These are phyloP conservation scores for Acacia confusa DNA, from an alignment of 306 rosid species.

Conservation along the genomic window DNA sequence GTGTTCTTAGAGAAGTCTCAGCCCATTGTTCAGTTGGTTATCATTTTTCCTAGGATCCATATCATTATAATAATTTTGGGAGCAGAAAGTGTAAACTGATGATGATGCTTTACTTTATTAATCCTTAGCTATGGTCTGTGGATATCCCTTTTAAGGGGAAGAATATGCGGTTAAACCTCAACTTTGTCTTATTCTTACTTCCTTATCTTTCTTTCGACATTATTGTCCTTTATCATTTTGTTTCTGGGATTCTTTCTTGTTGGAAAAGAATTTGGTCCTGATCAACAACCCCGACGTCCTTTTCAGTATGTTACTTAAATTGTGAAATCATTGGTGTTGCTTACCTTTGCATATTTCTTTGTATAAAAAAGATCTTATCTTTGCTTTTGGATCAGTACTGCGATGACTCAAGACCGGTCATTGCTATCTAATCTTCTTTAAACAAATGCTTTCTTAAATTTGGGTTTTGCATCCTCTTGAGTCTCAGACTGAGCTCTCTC, in stretches of 20 bases:
- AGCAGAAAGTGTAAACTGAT: neutral
- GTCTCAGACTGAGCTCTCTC: neutral
- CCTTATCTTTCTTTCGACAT: neutral
- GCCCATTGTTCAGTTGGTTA: neutral
- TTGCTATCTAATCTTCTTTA: neutral
- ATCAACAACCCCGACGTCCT: neutral
- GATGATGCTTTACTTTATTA: slow-evolving; percentile 20
- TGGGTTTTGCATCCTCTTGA: neutral
- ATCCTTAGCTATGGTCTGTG: neutral
- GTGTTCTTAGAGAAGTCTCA: neutral
- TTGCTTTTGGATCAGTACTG: neutral
- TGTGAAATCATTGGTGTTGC: neutral
- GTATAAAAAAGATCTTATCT: neutral
- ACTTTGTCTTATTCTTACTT: neutral
- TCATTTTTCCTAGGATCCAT: neutral
- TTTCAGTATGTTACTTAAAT: slow-evolving; percentile 15
- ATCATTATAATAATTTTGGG: neutral
- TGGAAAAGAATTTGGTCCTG: neutral
- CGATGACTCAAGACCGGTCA: neutral
- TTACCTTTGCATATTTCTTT: neutral
- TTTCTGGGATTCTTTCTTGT: neutral
- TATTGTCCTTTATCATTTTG: neutral
- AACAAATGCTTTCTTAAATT: neutral
- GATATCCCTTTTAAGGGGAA: slow-evolving; percentile 21
- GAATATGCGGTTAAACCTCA: slow-evolving; percentile 37